These are phyloP conservation scores for Pilobolus umbonatus DNA, from an alignment of 192 early-diverging fungal species.

Conservation along the genomic window DNA sequence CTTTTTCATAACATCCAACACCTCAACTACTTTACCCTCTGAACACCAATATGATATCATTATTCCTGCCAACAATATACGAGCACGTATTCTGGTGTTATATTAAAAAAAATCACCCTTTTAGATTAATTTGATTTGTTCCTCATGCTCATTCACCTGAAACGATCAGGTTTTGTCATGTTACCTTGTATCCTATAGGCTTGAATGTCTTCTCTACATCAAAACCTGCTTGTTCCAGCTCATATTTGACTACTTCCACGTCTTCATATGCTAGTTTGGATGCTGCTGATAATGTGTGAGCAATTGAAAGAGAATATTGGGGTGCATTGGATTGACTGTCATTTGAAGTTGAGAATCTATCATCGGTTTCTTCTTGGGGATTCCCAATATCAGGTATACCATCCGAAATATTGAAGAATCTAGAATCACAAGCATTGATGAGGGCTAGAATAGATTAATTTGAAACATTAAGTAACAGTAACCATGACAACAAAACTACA, in stretches of 20 bases:
- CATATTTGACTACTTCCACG: constrained; percentile 45
- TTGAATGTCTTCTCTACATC: constrained; percentile 44
- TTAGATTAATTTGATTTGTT: not conserved
- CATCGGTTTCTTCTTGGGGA: not conserved
- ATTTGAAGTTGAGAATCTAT: not conserved
- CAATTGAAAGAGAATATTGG: constrained; percentile 41
- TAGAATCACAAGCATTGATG: constrained; percentile 30
- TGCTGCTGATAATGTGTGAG: constrained; percentile 46
- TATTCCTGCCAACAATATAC: constrained; percentile 48
- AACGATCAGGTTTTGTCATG: not conserved
- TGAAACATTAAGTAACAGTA: no score
- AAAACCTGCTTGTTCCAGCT: constrained; percentile 44
- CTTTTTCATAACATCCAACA: not conserved
- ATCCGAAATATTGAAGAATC: constrained; percentile 21
- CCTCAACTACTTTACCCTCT: constrained; percentile 29
- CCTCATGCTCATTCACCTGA: not conserved
- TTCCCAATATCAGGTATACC: not conserved
- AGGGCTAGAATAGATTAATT: no score
- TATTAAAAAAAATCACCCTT: not conserved
- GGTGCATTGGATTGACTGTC: constrained; percentile 25
- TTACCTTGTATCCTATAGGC: constrained; percentile 49
- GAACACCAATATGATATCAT: constrained; percentile 51
- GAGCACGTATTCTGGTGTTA: constrained; percentile 45
- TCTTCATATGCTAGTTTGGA: constrained; percentile 50
- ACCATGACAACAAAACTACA: not conserved